A percentile compares a stretch with the other conserved stretches of the same genome.
Conservation (phyloP, 1,139 yeast species). For the Scheffersomyces stambukii region DNA sequence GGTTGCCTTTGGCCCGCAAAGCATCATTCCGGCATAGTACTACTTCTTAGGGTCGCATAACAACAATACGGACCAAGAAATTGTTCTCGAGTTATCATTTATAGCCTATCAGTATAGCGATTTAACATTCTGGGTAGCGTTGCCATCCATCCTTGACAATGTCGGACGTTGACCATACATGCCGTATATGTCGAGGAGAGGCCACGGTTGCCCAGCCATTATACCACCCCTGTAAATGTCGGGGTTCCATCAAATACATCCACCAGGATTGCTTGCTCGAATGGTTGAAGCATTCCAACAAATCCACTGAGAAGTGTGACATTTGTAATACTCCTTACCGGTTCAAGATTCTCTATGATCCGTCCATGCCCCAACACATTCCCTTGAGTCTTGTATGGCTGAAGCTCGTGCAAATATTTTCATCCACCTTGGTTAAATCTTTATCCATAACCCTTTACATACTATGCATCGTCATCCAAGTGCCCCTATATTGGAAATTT, state of each 20-base stretch:
- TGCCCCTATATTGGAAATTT: slow-evolving; percentile 57
- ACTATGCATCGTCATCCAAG: slow-evolving; percentile 43
- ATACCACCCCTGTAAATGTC: slow-evolving; percentile 88
- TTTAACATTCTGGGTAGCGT: too few relatives aligned
- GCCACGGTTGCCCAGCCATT: slow-evolving; percentile 77
- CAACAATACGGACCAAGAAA: too few relatives aligned
- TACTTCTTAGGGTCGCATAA: too few relatives aligned
- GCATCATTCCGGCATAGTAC: too few relatives aligned
- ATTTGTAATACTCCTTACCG: slow-evolving; percentile 78
- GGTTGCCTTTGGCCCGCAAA: too few relatives aligned
- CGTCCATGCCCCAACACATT: slow-evolving; percentile 61
- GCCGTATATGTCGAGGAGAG: slow-evolving; percentile 94
- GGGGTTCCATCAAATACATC: slow-evolving; percentile 88
- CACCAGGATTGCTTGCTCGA: slow-evolving; percentile 90
- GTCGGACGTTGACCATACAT: slow-evolving; percentile 34
- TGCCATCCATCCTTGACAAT: too few relatives aligned
- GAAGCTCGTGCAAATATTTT: slow-evolving; percentile 29
- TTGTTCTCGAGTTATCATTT: too few relatives aligned
- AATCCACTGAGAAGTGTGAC: slow-evolving; percentile 70
- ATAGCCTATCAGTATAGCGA: too few relatives aligned
- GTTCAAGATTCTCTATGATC: slow-evolving; percentile 68
- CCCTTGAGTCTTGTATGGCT: slow-evolving; percentile 48
- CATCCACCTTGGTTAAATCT: slow-evolving; percentile 20
- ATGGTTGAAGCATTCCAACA: slow-evolving; percentile 73
- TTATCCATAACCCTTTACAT: slow-evolving; percentile 31